Evolutionary conservation across 192 early-diverging fungal species (phyloP), one percentile per base, ranked within the genome.

Genomic region (Umbelopsis isabellina): DNA sequence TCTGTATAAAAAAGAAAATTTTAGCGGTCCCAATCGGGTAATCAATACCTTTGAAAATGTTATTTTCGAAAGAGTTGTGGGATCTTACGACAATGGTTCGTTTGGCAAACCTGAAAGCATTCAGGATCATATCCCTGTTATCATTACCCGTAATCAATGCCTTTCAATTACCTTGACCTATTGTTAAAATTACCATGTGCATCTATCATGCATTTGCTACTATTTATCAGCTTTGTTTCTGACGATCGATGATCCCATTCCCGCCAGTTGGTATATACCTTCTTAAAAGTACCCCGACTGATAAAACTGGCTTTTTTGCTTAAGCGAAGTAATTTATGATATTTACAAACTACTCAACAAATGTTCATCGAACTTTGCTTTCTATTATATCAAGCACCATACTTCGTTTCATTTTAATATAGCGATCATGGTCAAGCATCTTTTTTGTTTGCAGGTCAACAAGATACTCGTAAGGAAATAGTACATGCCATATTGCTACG

Each of bases 41-140:
- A 50, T 50, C 22, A 50, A 12, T 25, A 30, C 21, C 22, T 22
- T 25, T 4, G 55, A 30, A 30, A 35, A 61, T 11, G 10, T 12
- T 16, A 25, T 16, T 18, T 61, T n/a, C 11, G 55, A 35, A n/a
- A 61, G 11, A 61, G 55, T 61, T 61, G 55, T 61, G 55, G 55
- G 55, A 61, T 61, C 25, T 12, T 2, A 9, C 6, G 51, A 52
- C 21, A 21, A 9, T 41, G 1, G 37, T 5, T 7, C 20, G 51
- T 12, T 23, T 23, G 21, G 37, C 37, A 41, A 41, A 41, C 37
- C 37, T 5, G 0, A 41, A 5, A 4, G 37, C 37, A 41, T 9
- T 41, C 0, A 41, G 37, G 6, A 5, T 41, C 37, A 9, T 10
- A 41, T 41, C 37, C 37, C 37, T 30, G 27, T 30, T 2, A 30